Evolutionary conservation across 139 green algal species (phyloP).

Genomic region (Chlorella sp.): DNA sequence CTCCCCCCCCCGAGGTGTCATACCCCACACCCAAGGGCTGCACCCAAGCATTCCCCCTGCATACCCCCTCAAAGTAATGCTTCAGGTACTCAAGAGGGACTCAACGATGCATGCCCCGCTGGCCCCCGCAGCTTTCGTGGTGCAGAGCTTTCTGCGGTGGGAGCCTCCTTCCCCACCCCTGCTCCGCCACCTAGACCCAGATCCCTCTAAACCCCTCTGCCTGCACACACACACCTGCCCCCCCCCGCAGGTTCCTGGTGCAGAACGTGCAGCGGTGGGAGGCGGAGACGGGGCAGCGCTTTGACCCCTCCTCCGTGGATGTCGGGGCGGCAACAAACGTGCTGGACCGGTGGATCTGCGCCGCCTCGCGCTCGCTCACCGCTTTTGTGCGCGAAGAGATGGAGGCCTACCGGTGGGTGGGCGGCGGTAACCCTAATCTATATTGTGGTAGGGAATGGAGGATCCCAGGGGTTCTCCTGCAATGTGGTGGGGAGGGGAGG

Average conservation of each 20-base stretch:
- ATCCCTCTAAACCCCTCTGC: background rate
- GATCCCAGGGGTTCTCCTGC: no score
- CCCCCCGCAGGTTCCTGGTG: slow-evolving; percentile 74
- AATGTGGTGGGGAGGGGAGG: no score
- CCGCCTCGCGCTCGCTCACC: slow-evolving; percentile 79
- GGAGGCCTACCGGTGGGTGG: slow-evolving; percentile 79
- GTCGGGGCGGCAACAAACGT: slow-evolving; percentile 73
- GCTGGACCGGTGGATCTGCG: slow-evolving; percentile 93
- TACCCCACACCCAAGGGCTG: no score
- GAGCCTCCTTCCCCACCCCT: background rate
- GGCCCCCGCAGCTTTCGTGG: no score
- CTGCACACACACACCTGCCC: background rate
- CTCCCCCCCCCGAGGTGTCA: no score
- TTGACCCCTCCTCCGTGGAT: slow-evolving; percentile 62
- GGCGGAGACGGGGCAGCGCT: slow-evolving; percentile 59
- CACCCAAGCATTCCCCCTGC: no score
- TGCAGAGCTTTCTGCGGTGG: no score
- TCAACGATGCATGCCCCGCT: no score
- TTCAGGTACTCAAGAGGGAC: no score
- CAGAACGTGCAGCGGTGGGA: slow-evolving; percentile 90
- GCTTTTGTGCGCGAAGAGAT: slow-evolving; percentile 93
- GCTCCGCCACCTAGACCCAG: background rate
- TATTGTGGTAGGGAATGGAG: no score
- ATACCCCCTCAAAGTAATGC: no score
- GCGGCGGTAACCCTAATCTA: background rate